phyloP scores from a whole-genome alignment of 106 monocot species.

The Gastrodia elata region DNA sequence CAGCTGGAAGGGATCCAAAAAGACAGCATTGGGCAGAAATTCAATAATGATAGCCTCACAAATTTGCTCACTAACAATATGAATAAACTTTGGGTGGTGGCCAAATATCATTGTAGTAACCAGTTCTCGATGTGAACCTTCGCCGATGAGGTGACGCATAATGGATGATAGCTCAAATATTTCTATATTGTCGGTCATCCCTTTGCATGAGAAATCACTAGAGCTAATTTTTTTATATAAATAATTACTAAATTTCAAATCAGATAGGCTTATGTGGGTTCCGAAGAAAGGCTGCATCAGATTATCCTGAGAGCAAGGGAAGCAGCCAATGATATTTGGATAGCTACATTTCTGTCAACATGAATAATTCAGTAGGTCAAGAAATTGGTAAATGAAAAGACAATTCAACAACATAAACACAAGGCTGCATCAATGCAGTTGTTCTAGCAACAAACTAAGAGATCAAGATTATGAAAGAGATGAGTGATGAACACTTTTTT shows the following conservation, averaged over 20 bases:
- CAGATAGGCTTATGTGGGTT: conserved; percentile 13
- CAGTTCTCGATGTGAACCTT: conserved; percentile 74
- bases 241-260: conserved; percentile 24
- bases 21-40: conserved; percentile 68
- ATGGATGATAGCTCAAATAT: conserved; percentile 13
- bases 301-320: conserved; percentile 18
- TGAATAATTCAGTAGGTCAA: neutral
- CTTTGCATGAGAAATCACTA: conserved; percentile 18
- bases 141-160: conserved; percentile 37
- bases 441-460: neutral
- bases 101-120: conserved; percentile 33
- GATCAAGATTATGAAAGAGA: neutral
- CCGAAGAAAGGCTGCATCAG: conserved; percentile 15
- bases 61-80: conserved; percentile 23
- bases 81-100: conserved; percentile 8
- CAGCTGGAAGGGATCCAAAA: conserved; percentile 86
- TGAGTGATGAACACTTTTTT: neutral
- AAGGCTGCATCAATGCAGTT: neutral
- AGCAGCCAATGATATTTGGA: conserved; percentile 13
- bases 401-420: neutral
- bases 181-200: conserved; percentile 2
- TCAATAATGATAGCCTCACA: conserved; percentile 58
- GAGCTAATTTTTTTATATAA: conserved; percentile 16
- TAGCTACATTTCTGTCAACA: neutral
- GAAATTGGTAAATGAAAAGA: neutral